These are phyloP conservation scores for Thermothelomyces thermophilus DNA, from an alignment of 2,329 filamentous ascomycete species.

Conservation along the genomic window DNA sequence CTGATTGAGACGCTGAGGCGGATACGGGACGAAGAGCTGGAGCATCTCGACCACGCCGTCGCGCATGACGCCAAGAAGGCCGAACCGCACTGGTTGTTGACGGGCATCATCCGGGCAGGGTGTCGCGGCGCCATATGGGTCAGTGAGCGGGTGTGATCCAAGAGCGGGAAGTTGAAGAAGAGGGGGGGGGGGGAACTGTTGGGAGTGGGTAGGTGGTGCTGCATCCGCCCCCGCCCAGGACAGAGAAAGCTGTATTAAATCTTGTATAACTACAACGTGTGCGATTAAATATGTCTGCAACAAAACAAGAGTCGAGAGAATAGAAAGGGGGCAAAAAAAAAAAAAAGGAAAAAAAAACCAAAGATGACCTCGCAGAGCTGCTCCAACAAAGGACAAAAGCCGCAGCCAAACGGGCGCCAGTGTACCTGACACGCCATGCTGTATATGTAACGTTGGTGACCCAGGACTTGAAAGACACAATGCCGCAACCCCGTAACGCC, in stretches of 20 bases:
- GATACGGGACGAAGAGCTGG: slow-evolving; percentile 91
- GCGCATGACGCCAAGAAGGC: slow-evolving; percentile 89
- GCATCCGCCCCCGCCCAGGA: too few relatives aligned
- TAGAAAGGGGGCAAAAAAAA: background rate
- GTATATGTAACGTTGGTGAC: too few relatives aligned
- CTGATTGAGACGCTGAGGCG: slow-evolving; percentile 68
- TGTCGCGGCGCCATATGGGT: slow-evolving; percentile 92
- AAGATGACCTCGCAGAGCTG: too few relatives aligned
- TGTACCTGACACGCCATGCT: too few relatives aligned
- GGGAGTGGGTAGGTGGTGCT: too few relatives aligned
- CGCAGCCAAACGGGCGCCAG: background rate
- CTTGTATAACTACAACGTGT: slow-evolving; percentile 6
- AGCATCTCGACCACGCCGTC: slow-evolving; percentile 92
- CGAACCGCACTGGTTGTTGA: slow-evolving; percentile 81
- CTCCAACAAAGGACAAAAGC: too few relatives aligned
- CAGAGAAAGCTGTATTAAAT: slow-evolving; percentile 5
- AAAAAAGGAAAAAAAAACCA: background rate
- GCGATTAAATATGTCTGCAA: background rate
- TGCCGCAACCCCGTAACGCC: too few relatives aligned
- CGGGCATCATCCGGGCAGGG: slow-evolving; percentile 79
- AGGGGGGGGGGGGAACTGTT: background rate
- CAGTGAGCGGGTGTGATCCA: slow-evolving; percentile 53
- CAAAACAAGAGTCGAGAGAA: background rate
- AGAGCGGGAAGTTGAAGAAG: background rate
- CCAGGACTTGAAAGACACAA: too few relatives aligned